Evolutionary conservation across 2,329 filamentous ascomycete genomes (phyloP), one percentile per base, ranked within the genome.

Genomic region (Monosporascus sp.): DNA sequence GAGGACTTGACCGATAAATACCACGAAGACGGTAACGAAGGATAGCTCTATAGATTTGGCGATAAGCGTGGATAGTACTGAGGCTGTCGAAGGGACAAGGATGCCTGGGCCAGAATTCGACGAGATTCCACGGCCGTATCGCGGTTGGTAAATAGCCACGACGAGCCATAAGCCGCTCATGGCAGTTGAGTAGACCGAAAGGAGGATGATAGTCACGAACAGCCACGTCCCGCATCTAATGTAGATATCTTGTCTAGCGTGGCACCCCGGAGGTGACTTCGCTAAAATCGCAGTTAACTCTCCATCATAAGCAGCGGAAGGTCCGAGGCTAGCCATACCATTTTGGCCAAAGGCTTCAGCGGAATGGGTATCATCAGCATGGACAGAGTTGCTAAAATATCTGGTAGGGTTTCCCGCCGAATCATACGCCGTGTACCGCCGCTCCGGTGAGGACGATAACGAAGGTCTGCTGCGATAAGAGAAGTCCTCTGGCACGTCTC

Each of bases 21-120:
- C 80, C 1, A 92, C 86, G 55, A 90, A 88, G 0, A 89, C 84
- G 0, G 88, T 90, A 3, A 90, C 87, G 63, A 91, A 93, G 0
- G 86, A 84, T 58, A 92, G 65, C 69, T 93, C 89, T 48, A 92
- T 89, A 0, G 86, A 81, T 69, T 92, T 93, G 7, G 89, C 87
- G 37, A 90, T 72, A 2, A 90, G 69, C 0, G 87, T 80, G n/a
- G 82, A 84, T 1, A 92, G 63, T 1, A 89, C 70, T 1, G 82
- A 85, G 0, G 89, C 88, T 1, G 82, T 86, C 0, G 84, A 78
- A 0, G 85, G 84, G 0, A 74, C 73, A 17, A 92, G 61, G 0
- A 66, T 62, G 53, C 58, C 24, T 7, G 78, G 76, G 14, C 78
- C 71, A 5, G 74, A 77, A 14, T 76, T 76, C 1, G 74, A 73